Conservation (phyloP, 495 filamentous ascomycete species). For the Penicillium ucsense region DNA sequence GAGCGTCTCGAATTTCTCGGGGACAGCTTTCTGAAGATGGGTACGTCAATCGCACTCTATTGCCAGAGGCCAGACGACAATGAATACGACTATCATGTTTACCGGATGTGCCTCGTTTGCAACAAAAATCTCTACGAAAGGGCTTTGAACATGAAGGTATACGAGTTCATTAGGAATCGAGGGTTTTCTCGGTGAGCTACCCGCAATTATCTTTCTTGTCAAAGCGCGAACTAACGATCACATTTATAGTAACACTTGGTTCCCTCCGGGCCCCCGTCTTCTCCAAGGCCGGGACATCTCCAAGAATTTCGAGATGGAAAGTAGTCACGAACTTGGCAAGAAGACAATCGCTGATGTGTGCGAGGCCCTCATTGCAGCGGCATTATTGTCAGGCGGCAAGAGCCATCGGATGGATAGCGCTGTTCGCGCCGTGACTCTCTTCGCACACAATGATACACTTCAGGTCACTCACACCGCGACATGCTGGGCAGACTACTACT, state of each 20-base stretch:
- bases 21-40: constrained; percentile 92
- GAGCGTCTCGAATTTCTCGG: constrained; percentile 92
- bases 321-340: constrained; percentile 62
- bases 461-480: constrained; percentile 52
- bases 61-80: constrained; percentile 63
- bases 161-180: constrained; percentile 71
- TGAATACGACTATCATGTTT: constrained; percentile 83
- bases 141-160: constrained; percentile 53
- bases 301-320: constrained; percentile 41
- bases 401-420: constrained; percentile 64
- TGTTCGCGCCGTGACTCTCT: constrained; percentile 66
- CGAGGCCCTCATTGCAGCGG: constrained; percentile 88
- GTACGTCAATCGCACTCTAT: constrained; percentile 79
- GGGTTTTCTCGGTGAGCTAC: constrained; percentile 61
- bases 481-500: constrained; percentile 61
- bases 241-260: constrained; percentile 48
- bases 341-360: constrained; percentile 97
- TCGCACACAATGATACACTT: constrained; percentile 46
- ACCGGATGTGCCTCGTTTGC: constrained; percentile 84
- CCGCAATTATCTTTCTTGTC: neutral
- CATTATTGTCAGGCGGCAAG: constrained; percentile 55
- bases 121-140: constrained; percentile 81
- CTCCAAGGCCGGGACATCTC: constrained; percentile 50
- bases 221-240: neutral
- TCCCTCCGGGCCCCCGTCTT: constrained; percentile 64